These are phyloP conservation scores for Anisogramma anomala DNA, from an alignment of 2,329 filamentous ascomycete genomes.

Conservation along the genomic window DNA sequence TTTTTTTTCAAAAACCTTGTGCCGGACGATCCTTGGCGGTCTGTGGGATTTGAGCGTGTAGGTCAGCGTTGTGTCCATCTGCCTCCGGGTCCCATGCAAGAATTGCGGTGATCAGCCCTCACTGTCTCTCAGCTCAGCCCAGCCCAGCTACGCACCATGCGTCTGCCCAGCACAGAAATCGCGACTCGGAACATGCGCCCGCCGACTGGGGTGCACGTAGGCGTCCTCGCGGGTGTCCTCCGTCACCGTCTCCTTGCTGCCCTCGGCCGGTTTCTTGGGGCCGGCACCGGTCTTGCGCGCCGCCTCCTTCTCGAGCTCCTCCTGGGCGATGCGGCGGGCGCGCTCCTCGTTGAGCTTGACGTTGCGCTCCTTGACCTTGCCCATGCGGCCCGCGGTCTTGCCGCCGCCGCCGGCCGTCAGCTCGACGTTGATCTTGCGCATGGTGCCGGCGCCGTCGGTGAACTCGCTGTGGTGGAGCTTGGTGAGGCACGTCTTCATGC, in stretches of 20 bases:
- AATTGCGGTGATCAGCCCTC: too few species aligned
- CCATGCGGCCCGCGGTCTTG: slow-evolving; percentile 58
- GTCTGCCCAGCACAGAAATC: background rate
- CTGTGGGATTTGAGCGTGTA: too few species aligned
- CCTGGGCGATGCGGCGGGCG: slow-evolving; percentile 32
- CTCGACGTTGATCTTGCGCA: slow-evolving; percentile 83
- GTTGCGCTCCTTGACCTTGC: slow-evolving; percentile 80
- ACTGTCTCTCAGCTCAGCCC: too few species aligned
- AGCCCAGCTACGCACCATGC: too few species aligned
- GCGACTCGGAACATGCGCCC: slow-evolving; percentile 19
- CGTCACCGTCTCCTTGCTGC: slow-evolving; percentile 18
- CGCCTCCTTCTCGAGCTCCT: slow-evolving; percentile 29
- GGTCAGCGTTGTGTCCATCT: too few species aligned
- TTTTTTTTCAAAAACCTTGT: too few species aligned
- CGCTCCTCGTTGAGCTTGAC: slow-evolving; percentile 63
- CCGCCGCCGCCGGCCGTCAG: slow-evolving; percentile 83
- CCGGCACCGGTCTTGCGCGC: background rate
- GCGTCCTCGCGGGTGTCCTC: slow-evolving; percentile 21
- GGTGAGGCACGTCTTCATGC: slow-evolving; percentile 87
- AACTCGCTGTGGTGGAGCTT: slow-evolving; percentile 82
- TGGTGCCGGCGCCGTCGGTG: slow-evolving; percentile 35
- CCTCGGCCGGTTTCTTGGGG: slow-evolving; percentile 21
- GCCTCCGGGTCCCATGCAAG: too few species aligned
- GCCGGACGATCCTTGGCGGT: too few species aligned
- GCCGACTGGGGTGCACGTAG: slow-evolving; percentile 41